These are phyloP conservation scores for Calonectria pseudoturangicola DNA, from an alignment of 2,329 filamentous ascomycete species.

Conservation along the genomic window DNA sequence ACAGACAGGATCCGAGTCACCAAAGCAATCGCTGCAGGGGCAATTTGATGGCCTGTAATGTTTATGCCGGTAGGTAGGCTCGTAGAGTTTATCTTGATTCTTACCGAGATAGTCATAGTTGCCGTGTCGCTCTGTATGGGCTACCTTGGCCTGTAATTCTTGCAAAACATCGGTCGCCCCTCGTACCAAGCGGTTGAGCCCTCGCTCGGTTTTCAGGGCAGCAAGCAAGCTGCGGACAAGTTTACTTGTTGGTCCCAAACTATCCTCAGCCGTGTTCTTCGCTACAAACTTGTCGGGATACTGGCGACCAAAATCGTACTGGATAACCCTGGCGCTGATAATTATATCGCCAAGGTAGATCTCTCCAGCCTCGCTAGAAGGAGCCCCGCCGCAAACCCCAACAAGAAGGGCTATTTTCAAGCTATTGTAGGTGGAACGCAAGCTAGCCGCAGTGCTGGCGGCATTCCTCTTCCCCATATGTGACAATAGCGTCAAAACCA, in stretches of 20 bases:
- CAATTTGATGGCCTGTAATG: conserved; percentile 45
- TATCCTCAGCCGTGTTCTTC: conserved; percentile 53
- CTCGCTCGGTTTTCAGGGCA: conserved; percentile 45
- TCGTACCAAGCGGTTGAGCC: neutral
- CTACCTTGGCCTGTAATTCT: neutral
- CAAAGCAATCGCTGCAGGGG: neutral
- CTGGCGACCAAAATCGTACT: conserved; percentile 56
- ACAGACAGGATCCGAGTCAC: conserved; percentile 10
- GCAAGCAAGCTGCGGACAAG: conserved; percentile 56
- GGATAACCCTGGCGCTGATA: conserved; percentile 54
- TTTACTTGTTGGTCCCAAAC: conserved; percentile 42
- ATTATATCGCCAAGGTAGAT: conserved; percentile 58
- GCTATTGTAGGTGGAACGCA: conserved; percentile 57
- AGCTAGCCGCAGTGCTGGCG: conserved; percentile 50
- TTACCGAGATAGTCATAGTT: conserved; percentile 53
- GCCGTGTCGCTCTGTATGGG: neutral
- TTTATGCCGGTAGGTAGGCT: conserved; percentile 57
- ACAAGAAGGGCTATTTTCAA: conserved; percentile 60
- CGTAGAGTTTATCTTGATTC: conserved; percentile 56
- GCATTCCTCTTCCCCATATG: conserved; percentile 56
- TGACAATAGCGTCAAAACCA: conserved; percentile 53
- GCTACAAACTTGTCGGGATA: conserved; percentile 50
- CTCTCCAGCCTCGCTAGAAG: conserved; percentile 46
- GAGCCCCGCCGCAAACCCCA: conserved; percentile 63
- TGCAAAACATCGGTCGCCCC: neutral